Percentiles rank a stretch among this genome's conserved stretches.
Evolutionary conservation across 1,139 yeast genomes (phyloP).

Genomic region (Protomyces pachydermus): DNA sequence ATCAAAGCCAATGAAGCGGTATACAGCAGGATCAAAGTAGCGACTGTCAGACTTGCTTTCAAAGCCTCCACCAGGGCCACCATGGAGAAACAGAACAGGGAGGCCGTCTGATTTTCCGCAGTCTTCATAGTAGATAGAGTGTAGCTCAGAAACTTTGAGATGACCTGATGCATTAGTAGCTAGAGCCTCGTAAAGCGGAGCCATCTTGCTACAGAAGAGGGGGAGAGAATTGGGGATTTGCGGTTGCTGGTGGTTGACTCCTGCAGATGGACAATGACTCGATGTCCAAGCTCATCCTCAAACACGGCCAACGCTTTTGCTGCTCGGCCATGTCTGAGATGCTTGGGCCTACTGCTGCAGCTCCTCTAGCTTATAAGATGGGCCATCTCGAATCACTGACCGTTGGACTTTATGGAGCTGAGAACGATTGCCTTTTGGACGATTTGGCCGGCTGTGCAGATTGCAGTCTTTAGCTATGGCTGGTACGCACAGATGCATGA

Average conservation of each 20-base stretch:
- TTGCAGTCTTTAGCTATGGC: slow-evolving; percentile 1
- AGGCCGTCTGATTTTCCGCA: slow-evolving; percentile 3
- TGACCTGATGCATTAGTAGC: not conserved
- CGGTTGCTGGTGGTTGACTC: too few species aligned
- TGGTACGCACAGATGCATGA: not conserved
- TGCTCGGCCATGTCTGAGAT: not conserved
- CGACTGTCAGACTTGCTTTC: slow-evolving; percentile 3
- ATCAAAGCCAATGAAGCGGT: slow-evolving; percentile 9
- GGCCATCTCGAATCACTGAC: too few species aligned
- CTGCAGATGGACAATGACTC: too few species aligned
- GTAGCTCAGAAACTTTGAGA: slow-evolving; percentile 6
- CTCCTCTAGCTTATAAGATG: not conserved
- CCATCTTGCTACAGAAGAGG: not conserved
- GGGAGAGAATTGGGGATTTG: too few species aligned
- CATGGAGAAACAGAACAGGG: slow-evolving; percentile 5
- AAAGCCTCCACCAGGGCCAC: slow-evolving; percentile 18
- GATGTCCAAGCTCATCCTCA: too few species aligned
- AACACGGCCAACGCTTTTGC: slow-evolving; percentile 35
- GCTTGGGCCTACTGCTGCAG: not conserved
- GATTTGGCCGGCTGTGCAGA: not conserved
- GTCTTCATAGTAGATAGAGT: slow-evolving; percentile 10
- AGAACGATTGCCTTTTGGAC: not conserved
- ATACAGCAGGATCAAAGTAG: slow-evolving; percentile 10
- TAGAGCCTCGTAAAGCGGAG: not conserved
- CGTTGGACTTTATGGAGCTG: not conserved